Percentiles rank a stretch among this genome's conserved stretches.
phyloP scores from a whole-genome alignment of 441 rosid species.

The Populus tomentosa region DNA sequence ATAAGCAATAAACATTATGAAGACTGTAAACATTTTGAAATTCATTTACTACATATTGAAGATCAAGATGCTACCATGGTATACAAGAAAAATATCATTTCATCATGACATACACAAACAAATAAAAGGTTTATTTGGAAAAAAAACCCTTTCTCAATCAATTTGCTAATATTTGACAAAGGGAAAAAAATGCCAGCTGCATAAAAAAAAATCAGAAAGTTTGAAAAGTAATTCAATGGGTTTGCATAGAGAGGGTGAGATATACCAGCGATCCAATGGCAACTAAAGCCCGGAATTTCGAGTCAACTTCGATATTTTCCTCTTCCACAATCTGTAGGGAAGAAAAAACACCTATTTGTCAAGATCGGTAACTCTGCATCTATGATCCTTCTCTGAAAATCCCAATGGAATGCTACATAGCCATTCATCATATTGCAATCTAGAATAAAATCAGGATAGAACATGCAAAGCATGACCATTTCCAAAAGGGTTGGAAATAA shows the following conservation, averaged over 20 bases:
- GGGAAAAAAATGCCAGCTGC: not conserved
- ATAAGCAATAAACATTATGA: not conserved
- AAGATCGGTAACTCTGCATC: not conserved
- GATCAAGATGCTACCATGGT: not conserved
- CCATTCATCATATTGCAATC: not conserved
- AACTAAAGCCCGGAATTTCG: conserved; percentile 81
- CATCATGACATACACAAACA: not conserved
- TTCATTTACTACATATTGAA: not conserved
- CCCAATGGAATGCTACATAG: not conserved
- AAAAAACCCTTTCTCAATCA: not conserved
- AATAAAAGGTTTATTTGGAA: not conserved
- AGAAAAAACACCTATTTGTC: not conserved
- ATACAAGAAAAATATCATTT: not conserved
- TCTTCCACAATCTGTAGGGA: conserved; percentile 66
- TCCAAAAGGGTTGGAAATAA: not conserved
- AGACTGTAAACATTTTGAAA: not conserved
- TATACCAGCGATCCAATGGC: conserved; percentile 90
- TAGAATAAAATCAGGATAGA: not conserved
- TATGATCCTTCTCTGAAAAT: not conserved
- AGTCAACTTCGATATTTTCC: conserved; percentile 66
- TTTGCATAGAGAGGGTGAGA: not conserved
- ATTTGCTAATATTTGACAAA: not conserved
- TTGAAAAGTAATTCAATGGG: not conserved
- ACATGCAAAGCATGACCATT: too few relatives aligned
- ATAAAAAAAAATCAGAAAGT: not conserved